These are phyloP conservation scores for Ceratonia siliqua DNA, from an alignment of 306 rosid species.

Conservation along the genomic window DNA sequence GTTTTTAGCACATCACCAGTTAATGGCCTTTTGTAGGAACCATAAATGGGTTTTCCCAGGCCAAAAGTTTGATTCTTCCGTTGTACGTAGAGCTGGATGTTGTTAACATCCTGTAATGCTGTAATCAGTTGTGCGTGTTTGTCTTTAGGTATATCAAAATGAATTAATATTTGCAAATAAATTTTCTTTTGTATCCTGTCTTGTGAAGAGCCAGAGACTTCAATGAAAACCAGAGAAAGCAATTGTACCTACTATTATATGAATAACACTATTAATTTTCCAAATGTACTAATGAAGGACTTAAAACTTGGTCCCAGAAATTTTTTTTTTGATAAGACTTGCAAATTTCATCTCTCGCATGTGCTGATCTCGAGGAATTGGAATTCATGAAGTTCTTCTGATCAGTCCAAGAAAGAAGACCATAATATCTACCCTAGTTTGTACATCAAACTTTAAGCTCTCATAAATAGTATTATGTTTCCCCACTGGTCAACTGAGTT, in stretches of 20 bases:
- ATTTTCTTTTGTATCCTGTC: constrained; percentile 9
- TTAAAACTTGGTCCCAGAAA: not conserved
- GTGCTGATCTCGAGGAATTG: not conserved
- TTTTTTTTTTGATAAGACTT: too few relatives aligned
- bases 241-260: constrained; percentile 26
- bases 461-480: constrained; percentile 1
- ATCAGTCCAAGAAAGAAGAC: not conserved
- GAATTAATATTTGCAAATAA: constrained; percentile 38
- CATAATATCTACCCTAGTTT: not conserved
- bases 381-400: not conserved
- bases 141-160: constrained; percentile 36
- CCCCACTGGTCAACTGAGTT: not conserved
- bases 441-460: not conserved
- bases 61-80: constrained; percentile 27
- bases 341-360: not conserved
- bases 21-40: constrained; percentile 62
- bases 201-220: constrained; percentile 25
- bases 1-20: constrained; percentile 64
- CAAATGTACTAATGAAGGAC: not conserved
- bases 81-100: constrained; percentile 45
- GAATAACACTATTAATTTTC: constrained; percentile 8
- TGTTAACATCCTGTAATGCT: constrained; percentile 42
- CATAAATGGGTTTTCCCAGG: constrained; percentile 26
- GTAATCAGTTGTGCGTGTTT: constrained; percentile 44
- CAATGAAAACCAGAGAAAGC: constrained; percentile 26